Percentiles rank a stretch among this genome's conserved stretches.
phyloP scores from a whole-genome alignment of 345 rosid genomes.

The Brassica juncea region DNA sequence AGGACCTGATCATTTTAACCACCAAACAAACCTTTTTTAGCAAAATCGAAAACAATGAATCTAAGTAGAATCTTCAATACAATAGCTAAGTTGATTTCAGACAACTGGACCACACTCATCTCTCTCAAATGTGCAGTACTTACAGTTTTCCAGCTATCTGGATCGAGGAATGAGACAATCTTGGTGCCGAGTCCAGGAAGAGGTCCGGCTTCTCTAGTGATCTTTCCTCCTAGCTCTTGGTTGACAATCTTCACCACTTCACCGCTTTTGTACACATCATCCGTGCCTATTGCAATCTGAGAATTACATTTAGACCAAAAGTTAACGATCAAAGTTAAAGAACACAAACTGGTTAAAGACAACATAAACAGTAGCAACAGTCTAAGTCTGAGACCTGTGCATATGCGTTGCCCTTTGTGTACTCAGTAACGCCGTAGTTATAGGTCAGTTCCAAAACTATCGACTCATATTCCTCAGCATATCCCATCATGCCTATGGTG shows the following conservation, averaged over 20 bases:
- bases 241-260: conserved; percentile 70
- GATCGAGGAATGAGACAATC: conserved; percentile 80
- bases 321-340: not conserved
- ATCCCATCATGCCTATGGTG: conserved; percentile 84
- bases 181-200: conserved; percentile 88
- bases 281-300: conserved; percentile 80
- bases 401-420: conserved; percentile 91
- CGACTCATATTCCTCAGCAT: conserved; percentile 80
- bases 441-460: conserved; percentile 82
- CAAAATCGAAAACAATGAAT: not conserved
- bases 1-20: conserved; percentile 56
- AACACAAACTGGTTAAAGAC: not conserved
- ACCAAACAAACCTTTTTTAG: not conserved
- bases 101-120: not conserved
- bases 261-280: conserved; percentile 94
- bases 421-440: conserved; percentile 84
- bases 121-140: not conserved
- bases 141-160: conserved; percentile 97
- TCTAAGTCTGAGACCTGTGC: conserved; percentile 58
- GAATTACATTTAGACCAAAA: conserved; percentile 15
- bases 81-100: not conserved
- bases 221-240: conserved; percentile 91
- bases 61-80: not conserved
- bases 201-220: conserved; percentile 84
- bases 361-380: conserved; percentile 8